Conservation (phyloP, 208 protist species). For the Leishmania mexicana region DNA sequence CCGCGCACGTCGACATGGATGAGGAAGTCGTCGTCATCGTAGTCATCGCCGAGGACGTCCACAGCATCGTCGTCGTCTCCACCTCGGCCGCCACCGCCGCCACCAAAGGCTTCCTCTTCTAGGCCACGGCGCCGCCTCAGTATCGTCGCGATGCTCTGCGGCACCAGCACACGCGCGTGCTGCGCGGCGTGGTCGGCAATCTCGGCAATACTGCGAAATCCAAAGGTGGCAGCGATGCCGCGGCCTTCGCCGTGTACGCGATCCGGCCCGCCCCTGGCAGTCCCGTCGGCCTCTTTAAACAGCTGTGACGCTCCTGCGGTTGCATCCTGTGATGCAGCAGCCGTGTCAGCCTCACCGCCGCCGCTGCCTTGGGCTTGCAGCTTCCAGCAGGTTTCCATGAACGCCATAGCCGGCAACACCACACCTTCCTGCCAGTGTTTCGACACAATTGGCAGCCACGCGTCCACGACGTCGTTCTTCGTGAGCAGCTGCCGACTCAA, state of each 20-base stretch:
- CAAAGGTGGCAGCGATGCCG: conserved; percentile 60
- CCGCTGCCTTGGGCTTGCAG: conserved; percentile 20
- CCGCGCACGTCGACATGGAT: conserved; percentile 65
- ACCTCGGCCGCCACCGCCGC: neutral
- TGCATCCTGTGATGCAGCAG: neutral
- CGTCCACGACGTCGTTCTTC: conserved; percentile 78
- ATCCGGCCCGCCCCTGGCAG: neutral
- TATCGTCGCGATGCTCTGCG: conserved; percentile 59
- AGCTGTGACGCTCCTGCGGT: conserved; percentile 5
- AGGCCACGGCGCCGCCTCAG: conserved; percentile 32
- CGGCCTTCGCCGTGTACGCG: conserved; percentile 25
- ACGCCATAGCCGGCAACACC: conserved; percentile 44
- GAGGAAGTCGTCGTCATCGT: conserved; percentile 69
- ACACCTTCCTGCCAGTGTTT: conserved; percentile 52
- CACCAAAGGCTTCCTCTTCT: conserved; percentile 27
- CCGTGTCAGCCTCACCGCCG: neutral
- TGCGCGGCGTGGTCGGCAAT: conserved; percentile 43
- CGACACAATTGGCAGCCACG: conserved; percentile 68
- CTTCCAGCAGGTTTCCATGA: conserved; percentile 49
- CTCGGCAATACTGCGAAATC: conserved; percentile 63
- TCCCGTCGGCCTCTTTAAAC: conserved; percentile 19
- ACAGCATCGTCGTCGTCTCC: conserved; percentile 18
- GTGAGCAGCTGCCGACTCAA: conserved; percentile 58
- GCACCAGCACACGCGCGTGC: conserved; percentile 50
- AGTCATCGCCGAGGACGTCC: conserved; percentile 32